A percentile compares a stretch with the other conserved stretches of the same genome.
phyloP scores from a whole-genome alignment of 78 protist species.

The Tieghemostelium lacteum region DNA sequence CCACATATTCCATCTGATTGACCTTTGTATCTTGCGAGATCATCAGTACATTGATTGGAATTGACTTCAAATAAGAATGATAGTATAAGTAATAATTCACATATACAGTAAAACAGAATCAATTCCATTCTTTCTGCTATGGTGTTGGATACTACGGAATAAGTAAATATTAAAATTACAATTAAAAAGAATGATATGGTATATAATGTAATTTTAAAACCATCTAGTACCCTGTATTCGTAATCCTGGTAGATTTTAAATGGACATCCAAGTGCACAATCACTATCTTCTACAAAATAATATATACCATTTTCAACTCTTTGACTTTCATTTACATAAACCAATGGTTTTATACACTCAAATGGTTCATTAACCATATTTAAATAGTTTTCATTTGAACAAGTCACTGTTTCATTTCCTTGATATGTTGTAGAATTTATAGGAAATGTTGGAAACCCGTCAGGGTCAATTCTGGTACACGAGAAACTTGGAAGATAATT shows the following conservation, averaged over 20 bases:
- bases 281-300: neutral
- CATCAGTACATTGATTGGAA: neutral
- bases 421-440: neutral
- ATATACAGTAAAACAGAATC: conserved; percentile 8
- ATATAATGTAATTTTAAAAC: neutral
- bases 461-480: neutral
- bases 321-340: neutral
- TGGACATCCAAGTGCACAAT: conserved; percentile 50
- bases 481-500: neutral
- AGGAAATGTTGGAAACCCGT: neutral
- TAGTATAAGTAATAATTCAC: neutral
- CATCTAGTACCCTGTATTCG: neutral
- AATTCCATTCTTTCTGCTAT: conserved; percentile 28
- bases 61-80: neutral
- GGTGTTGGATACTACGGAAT: conserved; percentile 23
- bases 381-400: too few relatives aligned
- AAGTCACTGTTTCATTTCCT: neutral
- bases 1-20: conserved; percentile 26
- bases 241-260: neutral
- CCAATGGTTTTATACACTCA: neutral
- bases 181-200: conserved; percentile 1
- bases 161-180: conserved; percentile 10
- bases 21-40: conserved; percentile 9
- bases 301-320: too few relatives aligned
- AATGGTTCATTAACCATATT: neutral